Conservation (phyloP, 805 yeast species). For the Ogataea degrootiae region DNA sequence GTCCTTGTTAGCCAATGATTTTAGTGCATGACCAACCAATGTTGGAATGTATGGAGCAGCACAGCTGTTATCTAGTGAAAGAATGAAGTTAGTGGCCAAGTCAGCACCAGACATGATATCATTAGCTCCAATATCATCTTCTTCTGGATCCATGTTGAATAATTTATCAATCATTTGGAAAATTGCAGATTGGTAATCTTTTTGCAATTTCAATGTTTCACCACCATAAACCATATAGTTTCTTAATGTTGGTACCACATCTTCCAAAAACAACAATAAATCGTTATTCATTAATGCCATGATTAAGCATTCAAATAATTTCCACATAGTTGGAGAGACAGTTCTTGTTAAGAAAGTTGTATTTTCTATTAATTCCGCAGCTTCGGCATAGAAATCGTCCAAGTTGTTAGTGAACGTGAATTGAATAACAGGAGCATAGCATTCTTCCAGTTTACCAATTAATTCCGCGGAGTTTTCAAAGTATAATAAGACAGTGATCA, state of each 20-base stretch:
- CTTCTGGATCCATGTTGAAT: conserved; percentile 24
- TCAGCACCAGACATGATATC: conserved; percentile 60
- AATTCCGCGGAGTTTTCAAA: conserved; percentile 78
- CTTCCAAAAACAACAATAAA: conserved; percentile 69
- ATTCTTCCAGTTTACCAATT: conserved; percentile 63
- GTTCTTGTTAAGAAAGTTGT: conserved; percentile 59
- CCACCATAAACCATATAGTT: conserved; percentile 62
- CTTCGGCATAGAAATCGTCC: conserved; percentile 80
- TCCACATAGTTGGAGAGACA: conserved; percentile 74
- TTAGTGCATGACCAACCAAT: conserved; percentile 41
- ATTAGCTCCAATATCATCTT: conserved; percentile 42
- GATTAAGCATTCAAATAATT: conserved; percentile 50
- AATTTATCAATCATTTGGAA: conserved; percentile 45
- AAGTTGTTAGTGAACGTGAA: conserved; percentile 59
- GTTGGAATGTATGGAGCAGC: conserved; percentile 42
- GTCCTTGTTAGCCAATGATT: conserved; percentile 32
- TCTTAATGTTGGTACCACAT: conserved; percentile 65
- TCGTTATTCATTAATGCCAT: conserved; percentile 34
- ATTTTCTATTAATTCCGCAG: conserved; percentile 74
- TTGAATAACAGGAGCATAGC: conserved; percentile 68
- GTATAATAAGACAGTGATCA: conserved; percentile 80
- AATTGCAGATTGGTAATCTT: conserved; percentile 43
- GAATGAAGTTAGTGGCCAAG: conserved; percentile 57
- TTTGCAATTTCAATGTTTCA: conserved; percentile 43
- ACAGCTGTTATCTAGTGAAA: conserved; percentile 45